Evolutionary conservation across 2,329 filamentous ascomycete species (phyloP).

Genomic region (Neobulgaria alba): DNA sequence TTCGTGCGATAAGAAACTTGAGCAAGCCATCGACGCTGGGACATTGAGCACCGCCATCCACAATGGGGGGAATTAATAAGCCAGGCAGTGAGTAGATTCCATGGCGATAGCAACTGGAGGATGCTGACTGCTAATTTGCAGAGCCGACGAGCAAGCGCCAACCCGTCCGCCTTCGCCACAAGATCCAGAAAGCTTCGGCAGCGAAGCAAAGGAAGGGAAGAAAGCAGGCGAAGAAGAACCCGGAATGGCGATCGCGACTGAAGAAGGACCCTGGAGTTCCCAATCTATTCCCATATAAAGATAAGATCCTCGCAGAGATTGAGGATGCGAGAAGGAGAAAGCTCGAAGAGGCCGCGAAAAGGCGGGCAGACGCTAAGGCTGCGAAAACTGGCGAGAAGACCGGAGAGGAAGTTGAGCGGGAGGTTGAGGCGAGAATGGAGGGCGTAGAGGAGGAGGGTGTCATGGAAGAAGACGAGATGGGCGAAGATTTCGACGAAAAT

Average conservation of each 20-base stretch:
- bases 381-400: slow-evolving; percentile 51
- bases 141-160: slow-evolving; percentile 93
- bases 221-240: slow-evolving; percentile 91
- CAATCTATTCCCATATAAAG: slow-evolving; percentile 96
- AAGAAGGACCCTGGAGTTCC: slow-evolving; percentile 99
- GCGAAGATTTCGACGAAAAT: slow-evolving; percentile 53
- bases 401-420: slow-evolving; percentile 35
- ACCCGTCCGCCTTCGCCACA: slow-evolving; percentile 82
- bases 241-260: slow-evolving; percentile 87
- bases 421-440: slow-evolving; percentile 36
- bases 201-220: slow-evolving; percentile 86
- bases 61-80: slow-evolving; percentile 28
- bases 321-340: slow-evolving; percentile 79
- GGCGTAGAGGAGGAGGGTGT: slow-evolving; percentile 39
- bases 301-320: slow-evolving; percentile 87
- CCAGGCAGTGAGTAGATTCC: slow-evolving; percentile 25
- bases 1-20: slow-evolving; percentile 1
- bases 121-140: slow-evolving; percentile 32
- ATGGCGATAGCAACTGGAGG: background rate
- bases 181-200: slow-evolving; percentile 86
- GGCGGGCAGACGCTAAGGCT: slow-evolving; percentile 64
- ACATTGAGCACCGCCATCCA: slow-evolving; percentile 2
- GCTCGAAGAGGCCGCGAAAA: slow-evolving; percentile 65
- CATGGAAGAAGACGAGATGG: slow-evolving; percentile 40
- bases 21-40: background rate